phyloP scores from a whole-genome alignment of 2,329 filamentous ascomycete genomes.

The Cladosporium sp. region DNA sequence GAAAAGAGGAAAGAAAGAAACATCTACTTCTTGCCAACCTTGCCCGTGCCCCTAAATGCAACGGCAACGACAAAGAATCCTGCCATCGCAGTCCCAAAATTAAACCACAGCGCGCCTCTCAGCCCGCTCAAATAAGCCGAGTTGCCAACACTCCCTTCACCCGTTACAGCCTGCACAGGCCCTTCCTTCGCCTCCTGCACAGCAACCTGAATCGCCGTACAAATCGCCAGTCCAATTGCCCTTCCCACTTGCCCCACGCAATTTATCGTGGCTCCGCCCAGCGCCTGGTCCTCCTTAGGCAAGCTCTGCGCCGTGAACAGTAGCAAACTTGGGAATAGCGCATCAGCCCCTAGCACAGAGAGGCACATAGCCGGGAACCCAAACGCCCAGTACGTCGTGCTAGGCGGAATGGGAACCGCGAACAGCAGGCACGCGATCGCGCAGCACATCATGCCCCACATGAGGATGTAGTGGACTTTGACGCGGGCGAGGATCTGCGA shows the following conservation, averaged over 20 bases:
- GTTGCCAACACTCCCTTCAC: conserved; percentile 21
- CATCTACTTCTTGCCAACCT: conserved; percentile 20
- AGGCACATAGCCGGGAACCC: conserved; percentile 61
- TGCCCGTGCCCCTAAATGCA: conserved; percentile 27
- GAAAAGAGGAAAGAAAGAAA: background rate
- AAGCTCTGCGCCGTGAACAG: conserved; percentile 60
- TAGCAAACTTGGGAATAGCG: conserved; percentile 58
- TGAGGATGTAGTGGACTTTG: conserved; percentile 52
- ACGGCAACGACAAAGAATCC: conserved; percentile 31
- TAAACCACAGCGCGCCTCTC: conserved; percentile 36
- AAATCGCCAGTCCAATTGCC: conserved; percentile 59
- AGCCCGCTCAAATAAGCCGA: conserved; percentile 33
- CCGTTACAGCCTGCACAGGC: conserved; percentile 27
- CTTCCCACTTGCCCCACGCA: conserved; percentile 60
- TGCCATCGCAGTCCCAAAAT: conserved; percentile 31
- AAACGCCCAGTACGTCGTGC: conserved; percentile 61
- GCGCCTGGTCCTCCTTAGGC: conserved; percentile 57
- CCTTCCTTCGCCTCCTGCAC: conserved; percentile 35
- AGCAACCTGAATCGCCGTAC: conserved; percentile 58
- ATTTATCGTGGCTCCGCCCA: conserved; percentile 64
- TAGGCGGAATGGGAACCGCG: conserved; percentile 54
- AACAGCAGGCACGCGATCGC: conserved; percentile 55
- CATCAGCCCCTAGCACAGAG: conserved; percentile 60
- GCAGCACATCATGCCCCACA: conserved; percentile 52
- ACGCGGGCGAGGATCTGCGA: conserved; percentile 53